These are phyloP conservation scores for Curvularia sp. DNA, from an alignment of 2,329 filamentous ascomycete genomes.

Conservation along the genomic window DNA sequence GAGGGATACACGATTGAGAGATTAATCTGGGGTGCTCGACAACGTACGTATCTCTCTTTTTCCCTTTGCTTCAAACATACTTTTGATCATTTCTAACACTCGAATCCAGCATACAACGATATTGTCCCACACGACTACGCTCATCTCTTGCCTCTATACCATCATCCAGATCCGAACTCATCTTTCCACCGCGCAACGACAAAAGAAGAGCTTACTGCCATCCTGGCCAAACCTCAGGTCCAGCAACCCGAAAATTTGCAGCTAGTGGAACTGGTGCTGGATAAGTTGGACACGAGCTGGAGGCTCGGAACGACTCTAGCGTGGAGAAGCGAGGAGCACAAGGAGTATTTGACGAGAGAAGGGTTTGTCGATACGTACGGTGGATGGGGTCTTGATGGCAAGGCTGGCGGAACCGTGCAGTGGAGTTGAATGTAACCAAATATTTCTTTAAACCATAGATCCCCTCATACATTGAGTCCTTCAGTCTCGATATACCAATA, in stretches of 20 bases:
- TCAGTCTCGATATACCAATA: background rate
- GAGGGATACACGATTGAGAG: slow-evolving; percentile 58
- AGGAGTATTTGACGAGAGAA: slow-evolving; percentile 48
- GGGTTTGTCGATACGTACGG: slow-evolving; percentile 50
- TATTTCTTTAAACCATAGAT: background rate
- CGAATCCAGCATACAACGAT: slow-evolving; percentile 47
- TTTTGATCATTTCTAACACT: background rate
- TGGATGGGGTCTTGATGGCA: slow-evolving; percentile 37
- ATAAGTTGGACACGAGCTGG: slow-evolving; percentile 34
- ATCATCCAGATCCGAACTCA: slow-evolving; percentile 38
- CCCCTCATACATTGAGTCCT: no score
- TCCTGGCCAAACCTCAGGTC: slow-evolving; percentile 43
- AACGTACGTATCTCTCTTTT: slow-evolving; percentile 30
- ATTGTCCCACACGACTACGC: slow-evolving; percentile 51
- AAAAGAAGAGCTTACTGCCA: slow-evolving; percentile 48
- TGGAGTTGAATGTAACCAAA: slow-evolving; percentile 24
- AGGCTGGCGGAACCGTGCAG: slow-evolving; percentile 30
- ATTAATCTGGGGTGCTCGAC: slow-evolving; percentile 54
- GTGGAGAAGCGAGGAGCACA: slow-evolving; percentile 43
- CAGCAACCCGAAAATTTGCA: slow-evolving; percentile 43
- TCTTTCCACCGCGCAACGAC: slow-evolving; percentile 50
- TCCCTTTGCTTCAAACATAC: background rate
- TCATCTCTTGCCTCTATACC: slow-evolving; percentile 52
- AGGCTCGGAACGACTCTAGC: slow-evolving; percentile 51
- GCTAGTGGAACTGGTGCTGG: slow-evolving; percentile 54